phyloP scores from a whole-genome alignment of 768 basidiomycete species.

The Pulveroboletus sp. region DNA sequence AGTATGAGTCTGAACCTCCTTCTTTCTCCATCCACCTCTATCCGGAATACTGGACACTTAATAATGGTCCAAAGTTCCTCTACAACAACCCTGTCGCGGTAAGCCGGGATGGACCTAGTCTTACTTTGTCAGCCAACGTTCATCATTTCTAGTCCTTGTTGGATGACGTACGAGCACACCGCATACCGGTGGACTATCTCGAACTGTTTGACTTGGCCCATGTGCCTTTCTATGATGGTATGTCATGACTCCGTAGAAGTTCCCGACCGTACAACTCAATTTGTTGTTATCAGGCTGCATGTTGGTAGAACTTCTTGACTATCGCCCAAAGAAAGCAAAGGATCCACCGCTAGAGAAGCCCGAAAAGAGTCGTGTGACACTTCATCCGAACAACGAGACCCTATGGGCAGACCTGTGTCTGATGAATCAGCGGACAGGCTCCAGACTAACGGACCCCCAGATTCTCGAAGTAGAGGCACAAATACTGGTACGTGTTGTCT shows the following conservation, averaged over 20 bases:
- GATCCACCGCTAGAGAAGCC: slow-evolving; percentile 57
- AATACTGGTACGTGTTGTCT: slow-evolving; percentile 49
- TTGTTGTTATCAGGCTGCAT: slow-evolving; percentile 57
- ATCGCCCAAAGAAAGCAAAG: slow-evolving; percentile 54
- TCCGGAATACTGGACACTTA: slow-evolving; percentile 78
- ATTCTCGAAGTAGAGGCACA: slow-evolving; percentile 71
- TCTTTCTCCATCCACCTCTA: slow-evolving; percentile 79
- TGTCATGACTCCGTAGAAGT: slow-evolving; percentile 14
- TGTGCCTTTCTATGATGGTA: slow-evolving; percentile 83
- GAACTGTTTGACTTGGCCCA: slow-evolving; percentile 70
- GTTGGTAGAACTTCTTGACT: slow-evolving; percentile 80
- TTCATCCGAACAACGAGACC: slow-evolving; percentile 74
- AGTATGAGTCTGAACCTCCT: slow-evolving; percentile 51
- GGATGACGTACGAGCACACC: slow-evolving; percentile 76
- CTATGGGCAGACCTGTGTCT: slow-evolving; percentile 76
- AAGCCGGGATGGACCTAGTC: slow-evolving; percentile 9
- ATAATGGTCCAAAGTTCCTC: slow-evolving; percentile 74
- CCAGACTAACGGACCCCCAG: slow-evolving; percentile 66
- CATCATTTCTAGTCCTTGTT: slow-evolving; percentile 54
- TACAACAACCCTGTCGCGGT: slow-evolving; percentile 76
- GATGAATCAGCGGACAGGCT: slow-evolving; percentile 53
- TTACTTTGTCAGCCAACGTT: slow-evolving; percentile 4
- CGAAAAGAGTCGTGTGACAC: slow-evolving; percentile 63
- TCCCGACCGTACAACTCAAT: neutral
- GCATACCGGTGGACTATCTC: slow-evolving; percentile 83